These are phyloP conservation scores for Panicum hallii DNA, from an alignment of 202 grass and related monocot species.

Conservation along the genomic window DNA sequence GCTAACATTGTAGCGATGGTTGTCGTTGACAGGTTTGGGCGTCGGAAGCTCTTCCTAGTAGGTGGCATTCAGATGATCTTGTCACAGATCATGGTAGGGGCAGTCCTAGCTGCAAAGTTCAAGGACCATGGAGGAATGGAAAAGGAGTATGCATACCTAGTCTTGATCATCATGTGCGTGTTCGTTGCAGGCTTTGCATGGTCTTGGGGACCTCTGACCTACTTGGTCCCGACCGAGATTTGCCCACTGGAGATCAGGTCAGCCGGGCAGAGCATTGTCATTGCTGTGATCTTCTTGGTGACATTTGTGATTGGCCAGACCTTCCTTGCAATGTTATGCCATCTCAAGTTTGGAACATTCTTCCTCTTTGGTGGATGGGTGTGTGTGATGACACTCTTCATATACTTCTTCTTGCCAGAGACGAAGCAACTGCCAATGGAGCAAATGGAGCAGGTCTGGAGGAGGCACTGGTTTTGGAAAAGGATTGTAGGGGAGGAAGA, in stretches of 20 bases:
- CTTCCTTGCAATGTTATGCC: conserved; percentile 74
- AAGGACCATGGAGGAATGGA: conserved; percentile 75
- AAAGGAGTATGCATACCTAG: conserved; percentile 64
- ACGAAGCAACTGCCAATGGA: conserved; percentile 85
- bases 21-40: conserved; percentile 69
- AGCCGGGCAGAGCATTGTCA: conserved; percentile 71
- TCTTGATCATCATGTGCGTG: conserved; percentile 66
- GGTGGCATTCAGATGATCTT: conserved; percentile 84
- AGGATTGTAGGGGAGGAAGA: conserved; percentile 59
- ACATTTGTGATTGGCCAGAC: conserved; percentile 77
- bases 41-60: conserved; percentile 56
- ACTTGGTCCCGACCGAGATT: conserved; percentile 70
- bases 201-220: conserved; percentile 82
- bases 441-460: conserved; percentile 94
- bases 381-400: conserved; percentile 69
- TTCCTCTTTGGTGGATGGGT: conserved; percentile 78
- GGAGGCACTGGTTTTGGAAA: conserved; percentile 78
- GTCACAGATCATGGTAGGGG: conserved; percentile 66
- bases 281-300: conserved; percentile 68
- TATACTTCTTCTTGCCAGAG: conserved; percentile 81
- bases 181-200: conserved; percentile 76
- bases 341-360: conserved; percentile 77
- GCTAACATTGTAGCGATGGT: conserved; percentile 75
- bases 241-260: conserved; percentile 78
- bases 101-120: conserved; percentile 62